Evolutionary conservation across 352 stramenopile species (phyloP), one percentile per base, ranked within the genome.

Genomic region (Phytophthora tubulina): DNA sequence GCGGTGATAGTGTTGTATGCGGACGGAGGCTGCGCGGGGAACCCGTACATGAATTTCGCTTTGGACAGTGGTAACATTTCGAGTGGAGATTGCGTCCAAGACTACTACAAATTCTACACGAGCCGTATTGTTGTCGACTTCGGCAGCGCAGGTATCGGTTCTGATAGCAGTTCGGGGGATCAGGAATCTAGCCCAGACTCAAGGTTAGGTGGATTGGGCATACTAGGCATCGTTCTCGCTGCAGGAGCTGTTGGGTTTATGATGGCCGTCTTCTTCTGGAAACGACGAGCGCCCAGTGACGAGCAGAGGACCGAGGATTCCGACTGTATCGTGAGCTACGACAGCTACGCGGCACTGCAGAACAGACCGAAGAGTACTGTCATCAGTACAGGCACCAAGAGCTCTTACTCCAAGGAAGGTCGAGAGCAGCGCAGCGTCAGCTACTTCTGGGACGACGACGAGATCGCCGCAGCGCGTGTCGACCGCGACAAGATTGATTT

Each of bases 401-500:
- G 66, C 36, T 75, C 66, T 1, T 78, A 68, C 53, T 62, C 32
- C 14, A 51, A 39, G 17, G 56, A 67, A 6, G 35, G 44, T 13
- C 51, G 59, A 56, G 59, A 67, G 2, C 65, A 78, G 15, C 54
- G 55, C 3, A 72, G 66, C n/a, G 72, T 78, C 60, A 75, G 71
- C 65, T 78, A 75, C 71, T 75, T 75, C 54, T 78, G 71, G 65
- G 65, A 75, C 15, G 71, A 78, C 31, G 54, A 75, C 14, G 55
- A 67, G 27, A 73, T 78, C 38, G 71, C 71, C 48, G 60, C 66
- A 17, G 60, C 61, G 4, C 71, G 71, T 9, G 39, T 78, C 17
- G 60, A 75, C 39, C 71, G 71, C 14, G 60, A 72, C 17, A 78
- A 75, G 15, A 61, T 78, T 38, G 59, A 72, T 8, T 59, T 78